phyloP scores from a whole-genome alignment of 352 stramenopile genomes.

The Thraustotheca clavata region DNA sequence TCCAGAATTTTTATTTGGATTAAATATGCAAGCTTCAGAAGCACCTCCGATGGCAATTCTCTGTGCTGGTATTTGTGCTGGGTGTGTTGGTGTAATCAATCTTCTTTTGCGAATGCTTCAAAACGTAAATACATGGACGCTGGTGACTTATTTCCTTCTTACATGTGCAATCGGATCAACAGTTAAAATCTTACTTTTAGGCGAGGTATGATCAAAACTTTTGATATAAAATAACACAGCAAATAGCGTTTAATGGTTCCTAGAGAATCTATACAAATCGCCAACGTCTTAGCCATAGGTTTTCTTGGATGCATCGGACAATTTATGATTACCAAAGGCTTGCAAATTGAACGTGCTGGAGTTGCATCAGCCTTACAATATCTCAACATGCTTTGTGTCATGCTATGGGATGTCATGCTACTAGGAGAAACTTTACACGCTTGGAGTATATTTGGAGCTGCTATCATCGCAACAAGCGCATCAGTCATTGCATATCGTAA shows the following conservation, averaged over 20 bases:
- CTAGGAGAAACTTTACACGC: constrained; percentile 42
- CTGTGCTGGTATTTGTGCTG: constrained; percentile 34
- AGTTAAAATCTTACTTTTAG: constrained; percentile 8
- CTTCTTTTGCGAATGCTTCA: constrained; percentile 48
- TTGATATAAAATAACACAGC: neutral
- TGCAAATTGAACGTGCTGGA: constrained; percentile 48
- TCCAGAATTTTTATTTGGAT: constrained; percentile 39
- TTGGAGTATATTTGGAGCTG: constrained; percentile 47
- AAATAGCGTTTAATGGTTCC: constrained; percentile 17
- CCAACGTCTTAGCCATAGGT: constrained; percentile 35
- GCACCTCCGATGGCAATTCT: constrained; percentile 27
- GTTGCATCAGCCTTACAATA: constrained; percentile 62
- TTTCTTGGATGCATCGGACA: constrained; percentile 43
- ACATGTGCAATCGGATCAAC: constrained; percentile 30
- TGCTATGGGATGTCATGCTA: constrained; percentile 39
- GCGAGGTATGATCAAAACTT: neutral
- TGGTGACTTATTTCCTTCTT: constrained; percentile 44
- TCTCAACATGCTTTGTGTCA: constrained; percentile 62
- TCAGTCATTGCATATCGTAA: constrained; percentile 40
- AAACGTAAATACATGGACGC: constrained; percentile 33
- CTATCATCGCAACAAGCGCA: constrained; percentile 44
- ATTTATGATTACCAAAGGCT: constrained; percentile 46
- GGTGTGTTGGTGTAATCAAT: constrained; percentile 41
- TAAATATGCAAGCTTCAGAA: neutral
- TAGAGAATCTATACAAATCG: constrained; percentile 26